Percentiles rank a stretch among this genome's conserved stretches.
Evolutionary conservation across 495 filamentous ascomycete species (phyloP).

Genomic region (Hyaloscypha variabilis): DNA sequence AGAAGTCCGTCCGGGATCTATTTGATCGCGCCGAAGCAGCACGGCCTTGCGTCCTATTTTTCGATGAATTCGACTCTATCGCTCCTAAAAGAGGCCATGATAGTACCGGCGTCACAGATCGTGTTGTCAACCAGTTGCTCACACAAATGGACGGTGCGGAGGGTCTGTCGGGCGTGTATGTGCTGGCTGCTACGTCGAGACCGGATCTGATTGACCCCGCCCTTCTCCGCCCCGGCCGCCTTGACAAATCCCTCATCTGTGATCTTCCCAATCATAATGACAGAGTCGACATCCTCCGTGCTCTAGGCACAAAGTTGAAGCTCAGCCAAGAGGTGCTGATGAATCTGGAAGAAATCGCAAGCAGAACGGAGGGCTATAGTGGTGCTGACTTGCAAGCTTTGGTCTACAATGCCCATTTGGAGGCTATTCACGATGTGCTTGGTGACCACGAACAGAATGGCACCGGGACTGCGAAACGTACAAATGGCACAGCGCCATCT

Average conservation of each 20-base stretch:
- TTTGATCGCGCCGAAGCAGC: slow-evolving; percentile 92
- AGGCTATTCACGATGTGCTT: slow-evolving; percentile 92
- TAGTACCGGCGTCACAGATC: slow-evolving; percentile 92
- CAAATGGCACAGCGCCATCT: slow-evolving; percentile 38
- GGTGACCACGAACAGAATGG: slow-evolving; percentile 56
- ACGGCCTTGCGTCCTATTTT: slow-evolving; percentile 90
- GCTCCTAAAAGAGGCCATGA: slow-evolving; percentile 97
- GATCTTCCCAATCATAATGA: slow-evolving; percentile 81
- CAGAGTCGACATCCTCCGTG: slow-evolving; percentile 81
- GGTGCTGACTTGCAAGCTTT: slow-evolving; percentile 95
- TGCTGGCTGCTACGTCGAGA: slow-evolving; percentile 87
- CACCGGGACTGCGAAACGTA: slow-evolving; percentile 33
- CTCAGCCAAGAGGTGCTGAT: slow-evolving; percentile 62
- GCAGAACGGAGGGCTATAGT: slow-evolving; percentile 84
- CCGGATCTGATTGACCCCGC: slow-evolving; percentile 96
- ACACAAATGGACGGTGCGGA: slow-evolving; percentile 99
- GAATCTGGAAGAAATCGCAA: slow-evolving; percentile 66
- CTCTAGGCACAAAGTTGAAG: slow-evolving; percentile 77
- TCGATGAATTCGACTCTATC: slow-evolving; percentile 97
- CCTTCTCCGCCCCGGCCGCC: slow-evolving; percentile 80
- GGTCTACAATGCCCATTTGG: slow-evolving; percentile 93
- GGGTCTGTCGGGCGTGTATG: slow-evolving; percentile 91
- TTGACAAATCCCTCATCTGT: slow-evolving; percentile 90
- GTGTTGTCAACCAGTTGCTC: slow-evolving; percentile 97
- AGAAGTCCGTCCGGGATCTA: slow-evolving; percentile 91